A percentile compares a stretch with the other conserved stretches of the same genome.
These are phyloP conservation scores for Taphrina wiesneri DNA, from an alignment of 1,139 yeast species.

Conservation along the genomic window DNA sequence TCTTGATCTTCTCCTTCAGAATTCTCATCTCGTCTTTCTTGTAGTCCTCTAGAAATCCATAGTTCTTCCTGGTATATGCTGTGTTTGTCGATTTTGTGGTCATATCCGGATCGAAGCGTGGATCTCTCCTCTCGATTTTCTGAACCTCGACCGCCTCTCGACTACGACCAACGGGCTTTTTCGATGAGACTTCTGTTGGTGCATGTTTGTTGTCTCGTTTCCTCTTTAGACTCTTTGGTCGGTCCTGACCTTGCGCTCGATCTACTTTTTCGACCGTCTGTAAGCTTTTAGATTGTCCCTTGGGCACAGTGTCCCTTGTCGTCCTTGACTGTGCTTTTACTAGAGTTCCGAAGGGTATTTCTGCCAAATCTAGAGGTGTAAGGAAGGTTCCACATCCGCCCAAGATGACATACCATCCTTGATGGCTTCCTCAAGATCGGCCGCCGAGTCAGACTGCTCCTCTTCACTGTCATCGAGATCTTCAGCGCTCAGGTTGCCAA, in stretches of 20 bases:
- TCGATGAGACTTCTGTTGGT: conserved; percentile 41
- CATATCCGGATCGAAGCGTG: conserved; percentile 66
- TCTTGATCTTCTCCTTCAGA: conserved; percentile 59
- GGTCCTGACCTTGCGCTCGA: neutral
- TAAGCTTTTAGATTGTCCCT: neutral
- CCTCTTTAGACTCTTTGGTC: neutral
- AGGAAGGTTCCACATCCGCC: neutral
- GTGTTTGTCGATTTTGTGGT: conserved; percentile 53
- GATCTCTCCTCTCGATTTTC: conserved; percentile 54
- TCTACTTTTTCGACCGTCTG: neutral
- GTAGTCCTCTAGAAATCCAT: conserved; percentile 82
- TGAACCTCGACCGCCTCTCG: conserved; percentile 40
- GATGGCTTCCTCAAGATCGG: neutral
- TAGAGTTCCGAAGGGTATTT: conserved; percentile 13
- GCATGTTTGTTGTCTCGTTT: conserved; percentile 39
- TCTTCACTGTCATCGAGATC: conserved; percentile 20
- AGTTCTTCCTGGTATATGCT: conserved; percentile 74
- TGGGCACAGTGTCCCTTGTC: neutral
- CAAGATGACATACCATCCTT: neutral
- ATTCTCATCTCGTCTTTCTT: conserved; percentile 68
- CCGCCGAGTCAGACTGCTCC: conserved; percentile 7
- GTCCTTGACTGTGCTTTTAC: neutral
- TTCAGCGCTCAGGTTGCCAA: conserved; percentile 22
- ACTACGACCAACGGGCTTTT: conserved; percentile 39
- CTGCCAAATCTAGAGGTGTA: conserved; percentile 3